Evolutionary conservation across 345 rosid genomes (phyloP), one percentile per base, ranked within the genome.

Genomic region (Acer negundo): DNA sequence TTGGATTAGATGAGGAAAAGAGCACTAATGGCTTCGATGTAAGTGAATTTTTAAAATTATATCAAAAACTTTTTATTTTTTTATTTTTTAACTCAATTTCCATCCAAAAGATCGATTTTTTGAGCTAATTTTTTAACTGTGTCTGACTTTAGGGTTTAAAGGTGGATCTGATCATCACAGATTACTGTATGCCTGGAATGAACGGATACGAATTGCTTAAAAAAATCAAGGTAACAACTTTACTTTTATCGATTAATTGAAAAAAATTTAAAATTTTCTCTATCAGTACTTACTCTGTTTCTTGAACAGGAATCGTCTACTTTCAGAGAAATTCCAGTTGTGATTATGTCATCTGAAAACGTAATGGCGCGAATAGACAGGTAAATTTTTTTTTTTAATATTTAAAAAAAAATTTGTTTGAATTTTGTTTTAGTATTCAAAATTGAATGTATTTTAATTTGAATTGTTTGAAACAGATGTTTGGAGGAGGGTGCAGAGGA

Each of bases 111-210:
- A 62, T 23, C 2, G 16, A 40, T 17, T 75, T 75, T 66, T 53
- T 19, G 23, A 28, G 64, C 72, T 46, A 17, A 72, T 49, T 65
- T 65, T 17, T 1, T 2, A 74, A 23, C 26, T 74, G 20, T 22
- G 4, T 72, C 2, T 23, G 19, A 26, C 73, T 80, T 31, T 88
- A 95, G 95, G 84, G 85, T 70, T 82, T 91, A 77, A 96, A 96
- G 78, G 97, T 96, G 79, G 97, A 96, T 87, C 80, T 94, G 77
- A 90, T 96, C 38, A 96, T 96, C 55, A 96, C 99, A 3, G 99
- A 96, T 75, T 96, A 96, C 75, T 96, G 98, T 44, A 96, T 96
- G 99, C 99, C 99, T 24, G 99, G 93, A 82, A 96, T 96, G 99
- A 93, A 97, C 12, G 99, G 99, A 19, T 96, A 93, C 74, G 99